Percentiles rank a stretch among this genome's conserved stretches.
These are phyloP conservation scores for Pulicaria dysenterica DNA, from an alignment of 129 eudicot genomes.

Conservation along the genomic window DNA sequence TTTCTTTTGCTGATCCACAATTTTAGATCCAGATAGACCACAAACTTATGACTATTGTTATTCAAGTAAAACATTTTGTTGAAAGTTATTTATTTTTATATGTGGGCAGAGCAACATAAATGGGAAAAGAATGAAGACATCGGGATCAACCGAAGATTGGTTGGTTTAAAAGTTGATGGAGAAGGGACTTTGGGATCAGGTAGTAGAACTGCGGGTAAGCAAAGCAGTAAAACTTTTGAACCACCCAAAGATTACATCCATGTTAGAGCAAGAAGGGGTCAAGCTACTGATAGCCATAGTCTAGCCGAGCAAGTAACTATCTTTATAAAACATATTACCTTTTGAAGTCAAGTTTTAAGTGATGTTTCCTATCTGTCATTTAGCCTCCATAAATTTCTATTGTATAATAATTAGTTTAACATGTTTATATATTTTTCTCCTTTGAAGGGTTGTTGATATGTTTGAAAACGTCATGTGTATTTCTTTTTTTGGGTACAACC, in stretches of 20 bases:
- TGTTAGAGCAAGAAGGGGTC: constrained; percentile 98
- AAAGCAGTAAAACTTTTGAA: constrained; percentile 45
- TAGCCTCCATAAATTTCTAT: too few species aligned
- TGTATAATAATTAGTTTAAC: too few species aligned
- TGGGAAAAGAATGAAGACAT: constrained; percentile 50
- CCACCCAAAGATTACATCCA: constrained; percentile 92
- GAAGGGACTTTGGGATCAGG: constrained; percentile 61
- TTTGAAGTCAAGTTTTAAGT: too few species aligned
- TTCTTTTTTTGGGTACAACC: too few species aligned
- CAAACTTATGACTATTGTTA: constrained; percentile 7
- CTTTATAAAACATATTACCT: neutral
- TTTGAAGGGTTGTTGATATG: too few species aligned
- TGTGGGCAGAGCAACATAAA: constrained; percentile 52
- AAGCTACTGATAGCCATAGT: constrained; percentile 99
- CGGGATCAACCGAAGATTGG: constrained; percentile 43
- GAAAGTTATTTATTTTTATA: neutral
- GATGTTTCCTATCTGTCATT: too few species aligned
- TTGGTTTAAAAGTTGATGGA: constrained; percentile 50
- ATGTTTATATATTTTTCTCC: too few species aligned
- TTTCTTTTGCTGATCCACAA: neutral
- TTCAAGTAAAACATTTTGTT: neutral
- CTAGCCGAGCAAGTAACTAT: constrained; percentile 80
- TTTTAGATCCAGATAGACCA: constrained; percentile 18
- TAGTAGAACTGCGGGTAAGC: constrained; percentile 41
- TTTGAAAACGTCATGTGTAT: too few species aligned